These are phyloP conservation scores for Saccharomycopsis sp. DNA, from an alignment of 805 yeast species.

Conservation along the genomic window DNA sequence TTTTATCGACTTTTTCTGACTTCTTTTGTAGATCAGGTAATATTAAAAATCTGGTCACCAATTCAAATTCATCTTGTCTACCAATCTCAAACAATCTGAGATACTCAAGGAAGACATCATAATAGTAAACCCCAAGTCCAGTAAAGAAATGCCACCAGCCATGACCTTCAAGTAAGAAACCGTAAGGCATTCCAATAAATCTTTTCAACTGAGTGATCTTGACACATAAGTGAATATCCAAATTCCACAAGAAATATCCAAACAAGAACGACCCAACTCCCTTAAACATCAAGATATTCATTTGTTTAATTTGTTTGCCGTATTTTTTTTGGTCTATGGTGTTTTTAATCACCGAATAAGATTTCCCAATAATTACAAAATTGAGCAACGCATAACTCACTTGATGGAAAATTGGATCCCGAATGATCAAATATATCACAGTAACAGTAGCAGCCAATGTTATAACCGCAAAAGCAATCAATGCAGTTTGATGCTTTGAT, in stretches of 20 bases:
- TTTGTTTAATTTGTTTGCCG: conserved; percentile 25
- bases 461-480: conserved; percentile 9
- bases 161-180: conserved; percentile 82
- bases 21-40: conserved; percentile 42
- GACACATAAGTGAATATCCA: conserved; percentile 74
- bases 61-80: conserved; percentile 45
- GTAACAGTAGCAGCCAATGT: conserved; percentile 51
- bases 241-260: conserved; percentile 84
- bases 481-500: conserved; percentile 23
- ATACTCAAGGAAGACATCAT: conserved; percentile 72
- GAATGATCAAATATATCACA: conserved; percentile 58
- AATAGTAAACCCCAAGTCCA: conserved; percentile 82
- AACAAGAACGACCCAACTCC: conserved; percentile 59
- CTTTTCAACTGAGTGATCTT: conserved; percentile 17
- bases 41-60: conserved; percentile 52
- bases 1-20: neutral
- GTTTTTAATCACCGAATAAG: conserved; percentile 41
- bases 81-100: conserved; percentile 61
- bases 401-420: conserved; percentile 87
- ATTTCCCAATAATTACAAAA: conserved; percentile 58
- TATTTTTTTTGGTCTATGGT: conserved; percentile 11
- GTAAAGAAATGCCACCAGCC: conserved; percentile 97
- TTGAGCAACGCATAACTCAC: conserved; percentile 75
- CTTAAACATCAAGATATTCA: conserved; percentile 47
- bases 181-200: conserved; percentile 71